Base-by-base conservation (phyloP, 805 yeast species). In the Yarrowia sp. region DNA sequence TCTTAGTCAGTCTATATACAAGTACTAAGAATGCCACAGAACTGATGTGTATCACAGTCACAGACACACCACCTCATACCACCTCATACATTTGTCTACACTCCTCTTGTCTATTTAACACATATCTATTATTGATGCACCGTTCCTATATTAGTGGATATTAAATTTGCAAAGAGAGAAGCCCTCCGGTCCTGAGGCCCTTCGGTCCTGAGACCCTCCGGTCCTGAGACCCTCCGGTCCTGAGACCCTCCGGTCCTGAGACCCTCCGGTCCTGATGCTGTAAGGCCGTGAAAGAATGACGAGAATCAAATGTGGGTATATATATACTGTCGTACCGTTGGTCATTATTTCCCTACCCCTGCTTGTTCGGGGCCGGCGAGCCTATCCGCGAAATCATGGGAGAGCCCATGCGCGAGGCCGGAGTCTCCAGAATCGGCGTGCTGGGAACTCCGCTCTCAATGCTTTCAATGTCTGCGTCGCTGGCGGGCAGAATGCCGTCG, bases 401-500 rank as follows among this genome's bases (percentile, higher is more conserved):
- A 35, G 65, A 43, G 35, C 52, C 52, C 52, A 59, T 43, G 52
- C 52, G 65, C 52, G 65, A 59, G 14, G 41, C 16, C 35, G 65
- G 65, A 14, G 65, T 43, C 52, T 59, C 65, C 65, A 59, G 52
- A 36, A 59, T 45, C 16, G 65, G 52, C 9, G 65, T 59, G 52
- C 65, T 56, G 48, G 63, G 63, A 26, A 56, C 63, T 2, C 63
- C 63, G n/a, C 63, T 56, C 63, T 56, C 65, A 35, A 59, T 43
- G 52, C 65, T 59, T 59, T 59, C 67, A 48, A 63, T 38, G 56
- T 63, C 67, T 48, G 67, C 67, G 46, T 63, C 67, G 32, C 56
- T 49, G 48, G 67, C 67, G 40, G 55, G 67, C 40, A 48, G 11
- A 26, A 63, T 48, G 32, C 67, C 67, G 48, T 63, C 67, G 48